Evolutionary conservation across 2,329 filamentous ascomycete genomes (phyloP).

Genomic region (Fulvia fulva): DNA sequence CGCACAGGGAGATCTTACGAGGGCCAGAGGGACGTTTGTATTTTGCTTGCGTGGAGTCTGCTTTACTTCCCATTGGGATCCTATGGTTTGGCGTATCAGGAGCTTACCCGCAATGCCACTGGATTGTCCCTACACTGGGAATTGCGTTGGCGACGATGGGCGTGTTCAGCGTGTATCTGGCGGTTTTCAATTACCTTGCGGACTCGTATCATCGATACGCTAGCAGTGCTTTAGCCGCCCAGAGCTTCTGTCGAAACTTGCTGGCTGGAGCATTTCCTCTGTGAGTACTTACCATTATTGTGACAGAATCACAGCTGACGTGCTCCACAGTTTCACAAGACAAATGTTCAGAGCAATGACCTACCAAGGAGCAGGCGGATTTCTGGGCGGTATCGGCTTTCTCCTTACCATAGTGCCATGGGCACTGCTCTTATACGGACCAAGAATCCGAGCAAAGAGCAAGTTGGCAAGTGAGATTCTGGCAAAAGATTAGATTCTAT

Average conservation of each 20-base stretch:
- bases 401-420: conserved; percentile 77
- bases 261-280: conserved; percentile 78
- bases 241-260: conserved; percentile 81
- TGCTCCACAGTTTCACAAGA: conserved; percentile 51
- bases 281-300: not conserved
- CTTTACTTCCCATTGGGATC: conserved; percentile 72
- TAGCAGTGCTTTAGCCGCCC: conserved; percentile 78
- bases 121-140: conserved; percentile 68
- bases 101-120: conserved; percentile 58
- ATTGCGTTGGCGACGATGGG: conserved; percentile 75
- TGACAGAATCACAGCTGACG: not conserved
- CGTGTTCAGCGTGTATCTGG: conserved; percentile 81
- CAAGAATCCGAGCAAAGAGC: conserved; percentile 69
- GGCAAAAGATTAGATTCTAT: conserved; percentile 7
- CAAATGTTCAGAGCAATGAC: conserved; percentile 71
- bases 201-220: conserved; percentile 84
- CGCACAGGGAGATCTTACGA: conserved; percentile 36
- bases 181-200: conserved; percentile 89
- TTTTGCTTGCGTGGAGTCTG: conserved; percentile 72
- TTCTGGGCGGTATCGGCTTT: conserved; percentile 68
- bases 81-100: conserved; percentile 74
- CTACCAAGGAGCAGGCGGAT: conserved; percentile 64
- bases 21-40: conserved; percentile 76
- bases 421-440: conserved; percentile 76
- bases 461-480: conserved; percentile 60